Percentiles rank a stretch among this genome's conserved stretches.
Conservation (phyloP, 2,329 filamentous ascomycete species). For the Cordyceps farinosa region DNA sequence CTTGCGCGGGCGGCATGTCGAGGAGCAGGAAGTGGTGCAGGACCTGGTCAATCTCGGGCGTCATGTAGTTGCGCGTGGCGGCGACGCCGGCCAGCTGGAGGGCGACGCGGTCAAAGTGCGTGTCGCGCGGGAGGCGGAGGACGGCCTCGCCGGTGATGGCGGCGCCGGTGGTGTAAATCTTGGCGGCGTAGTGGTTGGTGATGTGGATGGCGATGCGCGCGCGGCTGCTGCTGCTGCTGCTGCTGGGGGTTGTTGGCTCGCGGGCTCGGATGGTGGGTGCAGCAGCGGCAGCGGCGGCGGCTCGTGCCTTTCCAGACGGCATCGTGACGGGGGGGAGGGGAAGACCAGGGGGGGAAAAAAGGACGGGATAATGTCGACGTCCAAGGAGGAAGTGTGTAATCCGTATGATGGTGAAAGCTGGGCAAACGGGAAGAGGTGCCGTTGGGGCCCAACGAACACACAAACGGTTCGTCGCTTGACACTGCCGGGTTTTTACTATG, state of each 20-base stretch:
- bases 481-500: too few species aligned
- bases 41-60: conserved; percentile 9
- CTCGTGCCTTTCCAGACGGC: background rate
- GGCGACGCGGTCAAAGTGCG: conserved; percentile 2
- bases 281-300: background rate
- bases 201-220: conserved; percentile 3
- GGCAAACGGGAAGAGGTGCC: too few species aligned
- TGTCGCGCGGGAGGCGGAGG: conserved; percentile 3
- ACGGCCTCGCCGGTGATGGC: conserved; percentile 1
- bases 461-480: too few species aligned
- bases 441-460: too few species aligned
- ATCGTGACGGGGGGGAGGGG: background rate
- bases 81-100: conserved; percentile 8
- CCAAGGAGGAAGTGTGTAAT: too few species aligned
- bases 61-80: conserved; percentile 13
- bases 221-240: too few species aligned
- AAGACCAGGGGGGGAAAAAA: too few species aligned
- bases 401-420: too few species aligned
- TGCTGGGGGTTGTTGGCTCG: too few species aligned
- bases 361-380: too few species aligned
- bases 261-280: background rate
- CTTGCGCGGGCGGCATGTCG: conserved; percentile 1
- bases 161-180: conserved; percentile 1
- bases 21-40: conserved; percentile 12
- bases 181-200: conserved; percentile 14